These are phyloP conservation scores for Candida labiduridarum DNA, from an alignment of 1,139 yeast genomes.

Conservation along the genomic window DNA sequence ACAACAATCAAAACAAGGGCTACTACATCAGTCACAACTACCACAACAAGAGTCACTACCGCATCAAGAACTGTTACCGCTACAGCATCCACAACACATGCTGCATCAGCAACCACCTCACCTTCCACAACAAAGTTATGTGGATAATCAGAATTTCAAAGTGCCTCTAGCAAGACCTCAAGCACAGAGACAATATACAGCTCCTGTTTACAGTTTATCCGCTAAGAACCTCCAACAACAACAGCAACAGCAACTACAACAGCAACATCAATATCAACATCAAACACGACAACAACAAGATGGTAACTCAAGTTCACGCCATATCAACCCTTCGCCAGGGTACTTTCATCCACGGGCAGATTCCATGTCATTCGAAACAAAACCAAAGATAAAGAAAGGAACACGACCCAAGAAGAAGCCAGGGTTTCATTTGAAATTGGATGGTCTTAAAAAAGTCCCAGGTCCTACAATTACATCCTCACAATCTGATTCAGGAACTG, in stretches of 20 bases:
- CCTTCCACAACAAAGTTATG: slow-evolving; percentile 1
- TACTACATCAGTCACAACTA: slow-evolving; percentile 1
- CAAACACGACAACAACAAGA: not conserved
- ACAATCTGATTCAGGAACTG: slow-evolving; percentile 21
- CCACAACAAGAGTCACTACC: slow-evolving; percentile 3
- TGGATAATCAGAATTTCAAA: not conserved
- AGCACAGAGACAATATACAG: slow-evolving; percentile 5
- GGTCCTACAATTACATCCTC: slow-evolving; percentile 15
- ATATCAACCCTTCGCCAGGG: not conserved
- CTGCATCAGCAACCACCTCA: slow-evolving; percentile 6
- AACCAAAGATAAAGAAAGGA: slow-evolving; percentile 15
- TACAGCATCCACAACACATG: slow-evolving; percentile 5
- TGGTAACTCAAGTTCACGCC: not conserved
- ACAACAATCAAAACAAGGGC: not conserved
- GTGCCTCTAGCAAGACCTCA: slow-evolving; percentile 3
- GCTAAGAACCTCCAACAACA: slow-evolving; percentile 7
- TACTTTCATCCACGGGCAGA: slow-evolving; percentile 2
- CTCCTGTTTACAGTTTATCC: slow-evolving; percentile 7
- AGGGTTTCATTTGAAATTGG: slow-evolving; percentile 17
- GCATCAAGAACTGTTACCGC: slow-evolving; percentile 4
- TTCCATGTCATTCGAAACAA: slow-evolving; percentile 7
- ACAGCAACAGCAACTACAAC: slow-evolving; percentile 4
- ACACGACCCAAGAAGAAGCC: slow-evolving; percentile 19
- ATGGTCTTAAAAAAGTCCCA: slow-evolving; percentile 12
- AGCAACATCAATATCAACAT: not conserved